Base-by-base conservation (phyloP, 75 land plant genomes). In the Sequoiadendron giganteum region DNA sequence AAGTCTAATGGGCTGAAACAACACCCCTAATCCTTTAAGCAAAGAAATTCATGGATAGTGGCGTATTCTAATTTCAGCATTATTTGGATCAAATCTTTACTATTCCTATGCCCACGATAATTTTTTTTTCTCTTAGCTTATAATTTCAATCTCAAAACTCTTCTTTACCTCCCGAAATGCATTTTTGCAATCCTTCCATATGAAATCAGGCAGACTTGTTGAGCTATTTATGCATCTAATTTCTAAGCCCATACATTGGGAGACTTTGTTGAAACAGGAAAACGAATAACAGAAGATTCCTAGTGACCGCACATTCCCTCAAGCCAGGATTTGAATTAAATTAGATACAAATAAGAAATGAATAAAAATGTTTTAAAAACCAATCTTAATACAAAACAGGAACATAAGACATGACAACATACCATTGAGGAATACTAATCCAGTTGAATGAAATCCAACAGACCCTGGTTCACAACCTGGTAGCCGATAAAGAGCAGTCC, bases 371-470 rank as follows among this genome's bases (percentile, higher is more conserved):
- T 14, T 32, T 72, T 72, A 72, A 36, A 77, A 77, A 4, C 36
- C 19, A 38, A 39, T 72, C n/a, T 32, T 32, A 72, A 72, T 72
- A 30, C 76, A 72, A 72, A 72, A 72, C 13, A 72, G 32, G 82
- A 34, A 75, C 3, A 11, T 2, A 34, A 32, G 77, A 75, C 38
- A 75, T 34, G 77, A 34, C 15, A 11, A 72, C 89, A 91, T 90
- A 97, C 99, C 99, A 73, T 96, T 94, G 76, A 95, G 90, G 88
- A 85, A 90, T 45, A 95, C 90, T 32, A 93, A 93, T 16, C 99
- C 99, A 65, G 92, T 87, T 34, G 99, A 96, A 73, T 91, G 90
- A 93, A 96, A 94, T 6, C 98, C 97, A 86, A 97, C 92, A 2
- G 98, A 96, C 11, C 95, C 96, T 1, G 84, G 91, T 45, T 93